Evolutionary conservation across 2,329 filamentous ascomycete genomes (phyloP), one percentile per base, ranked within the genome.

Genomic region (Ceratocystis alfenasii): DNA sequence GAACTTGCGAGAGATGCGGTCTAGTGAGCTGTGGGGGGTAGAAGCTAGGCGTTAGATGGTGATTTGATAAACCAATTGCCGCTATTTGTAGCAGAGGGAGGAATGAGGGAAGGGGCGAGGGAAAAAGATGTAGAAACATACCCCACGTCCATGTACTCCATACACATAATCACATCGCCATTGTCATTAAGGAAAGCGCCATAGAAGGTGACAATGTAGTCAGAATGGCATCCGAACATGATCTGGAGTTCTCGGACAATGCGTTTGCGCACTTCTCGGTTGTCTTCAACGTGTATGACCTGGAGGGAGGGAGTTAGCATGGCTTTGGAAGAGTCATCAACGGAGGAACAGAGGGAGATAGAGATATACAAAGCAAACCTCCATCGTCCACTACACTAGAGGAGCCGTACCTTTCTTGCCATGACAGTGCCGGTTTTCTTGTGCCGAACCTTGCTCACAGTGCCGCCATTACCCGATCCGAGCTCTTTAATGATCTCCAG

Each of bases 141-240:
- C 94, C 94, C 94, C 74, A 93, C 90, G 76, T 99, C 94, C 90
- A 96, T 96, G 75, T 99, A 97, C 76, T 99, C 94, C 94, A 99
- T 99, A 76, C 94, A 99, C 87, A 99, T 93, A 71, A 97, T 95
- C 67, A 99, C 95, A 78, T 99, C 94, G 74, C 95, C 93, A 69
- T 91, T 91, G 73, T 95, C 89, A 74, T 96, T 97, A 73, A 97
- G 83, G 74, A 97, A 99, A 46, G 94, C 94, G 68, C 94, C 94
- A 73, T 97, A 97, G 76, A 96, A 99, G 65, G 88, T 96, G 68
- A 99, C 94, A 72, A 99, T 97, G 75, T 95, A 92, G 68, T 94
- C 89, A 25, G 90, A 96, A 73, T 96, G 94, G 77, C 94, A 99
- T 73, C 95, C 90, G 74, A 96, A 92, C 86, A 97, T 97, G 70